phyloP scores from a whole-genome alignment of 2,329 filamentous ascomycete genomes.

The Cercospora sesami region DNA sequence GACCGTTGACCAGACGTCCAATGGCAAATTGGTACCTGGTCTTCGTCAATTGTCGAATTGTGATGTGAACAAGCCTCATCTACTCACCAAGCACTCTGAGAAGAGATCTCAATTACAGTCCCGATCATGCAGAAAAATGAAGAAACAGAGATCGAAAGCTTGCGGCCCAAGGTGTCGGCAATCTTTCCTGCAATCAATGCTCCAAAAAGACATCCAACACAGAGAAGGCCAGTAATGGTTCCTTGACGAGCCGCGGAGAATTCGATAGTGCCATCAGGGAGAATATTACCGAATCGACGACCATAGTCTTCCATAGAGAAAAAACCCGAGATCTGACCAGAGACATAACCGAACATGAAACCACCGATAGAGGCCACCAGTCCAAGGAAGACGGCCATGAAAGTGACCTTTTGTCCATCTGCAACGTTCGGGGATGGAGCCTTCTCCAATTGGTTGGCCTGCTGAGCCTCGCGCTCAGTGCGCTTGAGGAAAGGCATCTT shows the following conservation, averaged over 20 bases:
- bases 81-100: slow-evolving; percentile 40
- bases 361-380: slow-evolving; percentile 58
- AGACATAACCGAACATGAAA: slow-evolving; percentile 52
- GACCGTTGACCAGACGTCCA: slow-evolving; percentile 46
- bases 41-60: not conserved
- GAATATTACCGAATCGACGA: slow-evolving; percentile 55
- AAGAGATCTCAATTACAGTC: slow-evolving; percentile 47
- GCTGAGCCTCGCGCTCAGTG: slow-evolving; percentile 35
- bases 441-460: slow-evolving; percentile 38
- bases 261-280: slow-evolving; percentile 42
- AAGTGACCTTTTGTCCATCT: slow-evolving; percentile 35
- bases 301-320: slow-evolving; percentile 53
- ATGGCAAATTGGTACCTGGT: slow-evolving; percentile 46
- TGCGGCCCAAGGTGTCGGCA: slow-evolving; percentile 55
- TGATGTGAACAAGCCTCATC: not conserved
- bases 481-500: slow-evolving; percentile 40
- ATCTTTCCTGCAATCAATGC: slow-evolving; percentile 48
- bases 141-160: slow-evolving; percentile 50
- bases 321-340: slow-evolving; percentile 58
- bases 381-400: slow-evolving; percentile 54
- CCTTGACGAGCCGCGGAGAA: slow-evolving; percentile 41
- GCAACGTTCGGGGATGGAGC: slow-evolving; percentile 26
- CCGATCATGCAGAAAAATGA: slow-evolving; percentile 48
- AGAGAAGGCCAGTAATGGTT: slow-evolving; percentile 48
- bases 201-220: slow-evolving; percentile 46